Evolutionary conservation across 2,329 filamentous ascomycete genomes (phyloP), one percentile per base, ranked within the genome.

Genomic region (Penicillium sp.): DNA sequence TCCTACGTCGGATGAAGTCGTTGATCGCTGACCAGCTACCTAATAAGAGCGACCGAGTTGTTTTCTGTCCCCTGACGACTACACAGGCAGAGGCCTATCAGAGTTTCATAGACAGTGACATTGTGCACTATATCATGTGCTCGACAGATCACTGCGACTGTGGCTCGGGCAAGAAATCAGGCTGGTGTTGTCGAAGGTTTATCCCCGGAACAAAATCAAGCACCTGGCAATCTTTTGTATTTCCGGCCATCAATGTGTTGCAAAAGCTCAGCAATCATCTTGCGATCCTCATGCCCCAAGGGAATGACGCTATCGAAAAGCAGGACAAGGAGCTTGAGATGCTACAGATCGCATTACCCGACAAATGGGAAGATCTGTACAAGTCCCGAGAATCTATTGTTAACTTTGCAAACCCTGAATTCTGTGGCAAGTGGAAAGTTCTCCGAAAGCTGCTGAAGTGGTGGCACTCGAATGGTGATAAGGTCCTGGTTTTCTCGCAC

Each of bases 381-480:
- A 77, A 78, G 9, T 84, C 87, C 17, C 83, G 90, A 36, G 90
- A 96, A 61, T 90, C 85, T 7, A 87, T 97, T 52, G 74, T 89
- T 44, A 89, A 88, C 61, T 87, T 91, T 44, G 87, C 91, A 1
- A 91, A 96, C 61, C 88, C 90, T 0, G 89, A 95, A 51, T 97
- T 92, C 59, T 99, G 94, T 66, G 94, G 94, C 3, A 99, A 99
- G 72, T 99, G 94, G 94, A 91, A 90, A 66, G 85, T 99, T 1
- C 72, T 99, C 24, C 90, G 87, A 69, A 92, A 90, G 62, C 78
- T 99, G 3, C 81, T 99, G 6, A 87, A 86, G 49, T 93, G 94
- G 70, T 99, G 94, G 94, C 84, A 96, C 67, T 79, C 83, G 12
- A 91, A 89, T 64, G 90, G 91, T 12, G 91, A 97, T 74, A 99